Conservation (phyloP, 345 rosid genomes). For the Populus ilicifolia region DNA sequence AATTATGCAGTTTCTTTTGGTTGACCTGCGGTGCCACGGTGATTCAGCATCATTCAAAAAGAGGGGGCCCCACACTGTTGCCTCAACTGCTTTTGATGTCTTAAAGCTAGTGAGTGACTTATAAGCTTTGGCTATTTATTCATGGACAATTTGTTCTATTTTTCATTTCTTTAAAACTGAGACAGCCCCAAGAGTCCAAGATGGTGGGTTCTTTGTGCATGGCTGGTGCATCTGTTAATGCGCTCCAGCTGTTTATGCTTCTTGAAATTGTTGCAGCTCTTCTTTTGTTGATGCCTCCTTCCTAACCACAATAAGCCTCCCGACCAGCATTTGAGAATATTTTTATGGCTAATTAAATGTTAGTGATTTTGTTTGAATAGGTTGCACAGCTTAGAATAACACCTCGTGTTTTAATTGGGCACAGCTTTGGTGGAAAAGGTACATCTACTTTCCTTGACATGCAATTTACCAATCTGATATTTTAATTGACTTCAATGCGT, state of each 20-base stretch:
- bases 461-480: not conserved
- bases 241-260: not conserved
- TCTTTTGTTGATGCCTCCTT: not conserved
- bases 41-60: conserved; percentile 74
- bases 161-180: not conserved
- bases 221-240: not conserved
- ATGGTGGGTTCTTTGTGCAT: not conserved
- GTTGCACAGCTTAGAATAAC: conserved; percentile 74
- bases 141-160: conserved; percentile 6
- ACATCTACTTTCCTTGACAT: conserved; percentile 9
- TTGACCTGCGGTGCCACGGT: conserved; percentile 95
- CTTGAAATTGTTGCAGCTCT: not conserved
- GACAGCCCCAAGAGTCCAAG: not conserved
- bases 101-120: conserved; percentile 62
- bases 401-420: conserved; percentile 87
- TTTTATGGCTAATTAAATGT: too few species aligned
- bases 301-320: too few species aligned
- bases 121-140: not conserved
- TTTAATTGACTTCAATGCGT: conserved; percentile 20
- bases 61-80: conserved; percentile 72
- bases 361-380: conserved; percentile 25
- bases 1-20: conserved; percentile 65
- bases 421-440: conserved; percentile 99
- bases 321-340: too few species aligned
- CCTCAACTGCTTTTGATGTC: conserved; percentile 84